Evolutionary conservation across 2,329 filamentous ascomycete species (phyloP).

Genomic region (Colletotrichum sublineola): DNA sequence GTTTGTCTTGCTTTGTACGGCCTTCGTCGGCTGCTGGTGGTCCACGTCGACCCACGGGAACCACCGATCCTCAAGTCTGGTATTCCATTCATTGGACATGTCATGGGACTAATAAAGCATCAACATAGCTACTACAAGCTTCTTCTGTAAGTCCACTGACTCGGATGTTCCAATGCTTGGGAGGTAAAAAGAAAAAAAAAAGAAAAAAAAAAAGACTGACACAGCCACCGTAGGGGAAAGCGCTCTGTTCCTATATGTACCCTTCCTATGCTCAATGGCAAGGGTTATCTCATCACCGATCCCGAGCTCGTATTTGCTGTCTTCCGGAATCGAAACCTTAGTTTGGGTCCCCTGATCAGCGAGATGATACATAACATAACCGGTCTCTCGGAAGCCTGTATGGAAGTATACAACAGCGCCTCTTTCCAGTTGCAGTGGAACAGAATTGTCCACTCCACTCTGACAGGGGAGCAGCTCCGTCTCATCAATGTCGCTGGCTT

Average conservation of each 20-base stretch:
- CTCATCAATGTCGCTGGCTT: constrained; percentile 49
- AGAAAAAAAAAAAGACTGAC: no score
- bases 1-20: neutral
- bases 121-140: no score
- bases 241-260: constrained; percentile 52
- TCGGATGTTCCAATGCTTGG: no score
- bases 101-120: no score
- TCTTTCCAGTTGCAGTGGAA: neutral
- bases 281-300: constrained; percentile 55
- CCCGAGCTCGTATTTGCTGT: constrained; percentile 55
- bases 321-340: constrained; percentile 55
- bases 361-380: constrained; percentile 53
- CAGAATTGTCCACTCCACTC: constrained; percentile 46
- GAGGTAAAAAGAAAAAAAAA: no score
- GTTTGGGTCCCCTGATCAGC: constrained; percentile 56
- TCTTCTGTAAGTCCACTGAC: no score
- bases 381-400: constrained; percentile 47
- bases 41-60: constrained; percentile 50
- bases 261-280: constrained; percentile 57
- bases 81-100: constrained; percentile 51
- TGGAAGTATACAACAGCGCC: constrained; percentile 43
- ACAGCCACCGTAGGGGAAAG: neutral
- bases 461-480: constrained; percentile 47
- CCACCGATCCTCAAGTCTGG: constrained; percentile 56
- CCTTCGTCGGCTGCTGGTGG: neutral